These are phyloP conservation scores for Xerophyta viscosa DNA, from an alignment of 106 monocot species.

Conservation along the genomic window DNA sequence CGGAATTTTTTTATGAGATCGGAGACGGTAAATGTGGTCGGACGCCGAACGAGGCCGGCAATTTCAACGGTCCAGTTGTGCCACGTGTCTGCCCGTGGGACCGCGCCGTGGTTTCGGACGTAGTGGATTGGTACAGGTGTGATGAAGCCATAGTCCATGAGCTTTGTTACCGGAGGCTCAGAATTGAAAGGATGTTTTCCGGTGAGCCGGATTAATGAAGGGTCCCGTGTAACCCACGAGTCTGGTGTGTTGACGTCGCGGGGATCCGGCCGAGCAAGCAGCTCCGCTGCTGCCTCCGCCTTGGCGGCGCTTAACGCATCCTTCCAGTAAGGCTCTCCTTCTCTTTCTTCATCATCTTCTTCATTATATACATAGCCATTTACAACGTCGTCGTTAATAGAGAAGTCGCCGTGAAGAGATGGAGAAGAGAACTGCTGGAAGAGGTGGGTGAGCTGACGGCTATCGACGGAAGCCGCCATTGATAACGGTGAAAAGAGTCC, in stretches of 20 bases:
- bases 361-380: neutral
- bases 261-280: conserved; percentile 34
- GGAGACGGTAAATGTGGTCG: conserved; percentile 53
- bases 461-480: conserved; percentile 38
- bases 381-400: neutral
- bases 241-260: conserved; percentile 67
- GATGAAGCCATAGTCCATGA: conserved; percentile 89
- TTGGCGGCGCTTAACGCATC: neutral
- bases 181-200: conserved; percentile 94
- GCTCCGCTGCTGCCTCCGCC: conserved; percentile 6
- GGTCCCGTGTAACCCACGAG: conserved; percentile 57
- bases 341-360: conserved; percentile 15
- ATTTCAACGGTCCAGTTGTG: conserved; percentile 59
- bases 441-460: conserved; percentile 11
- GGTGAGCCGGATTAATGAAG: conserved; percentile 78
- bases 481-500: too few relatives aligned
- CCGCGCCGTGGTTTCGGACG: conserved; percentile 92
- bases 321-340: conserved; percentile 10
- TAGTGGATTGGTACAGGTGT: conserved; percentile 79
- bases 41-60: conserved; percentile 46
- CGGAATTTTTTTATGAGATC: conserved; percentile 38
- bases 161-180: conserved; percentile 62
- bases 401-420: neutral
- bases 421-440: neutral
- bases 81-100: conserved; percentile 46